A percentile compares a stretch with the other conserved stretches of the same genome.
These are phyloP conservation scores for Chrysanthemum seticuspe DNA, from an alignment of 129 eudicot species.

Conservation along the genomic window DNA sequence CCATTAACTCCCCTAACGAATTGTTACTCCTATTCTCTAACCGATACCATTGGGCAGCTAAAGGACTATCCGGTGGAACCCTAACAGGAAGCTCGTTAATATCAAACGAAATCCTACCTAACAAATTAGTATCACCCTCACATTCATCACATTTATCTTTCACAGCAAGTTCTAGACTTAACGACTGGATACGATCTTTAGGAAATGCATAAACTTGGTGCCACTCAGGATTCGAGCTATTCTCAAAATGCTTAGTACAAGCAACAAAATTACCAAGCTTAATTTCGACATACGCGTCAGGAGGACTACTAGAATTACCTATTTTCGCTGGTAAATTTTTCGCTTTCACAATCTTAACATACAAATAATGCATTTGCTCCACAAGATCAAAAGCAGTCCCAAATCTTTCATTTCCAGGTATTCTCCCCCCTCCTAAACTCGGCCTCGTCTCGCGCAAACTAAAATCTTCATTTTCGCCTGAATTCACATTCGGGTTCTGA, in stretches of 20 bases:
- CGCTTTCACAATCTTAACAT: constrained; percentile 29
- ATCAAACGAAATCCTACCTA: constrained; percentile 35
- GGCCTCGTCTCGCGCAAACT: constrained; percentile 34
- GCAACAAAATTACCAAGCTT: constrained; percentile 32
- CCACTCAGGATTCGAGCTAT: constrained; percentile 31
- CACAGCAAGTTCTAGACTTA: constrained; percentile 17
- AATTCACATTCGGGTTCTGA: constrained; percentile 7
- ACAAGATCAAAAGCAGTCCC: constrained; percentile 43
- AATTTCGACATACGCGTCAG: constrained; percentile 30
- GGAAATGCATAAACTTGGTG: constrained; percentile 34
- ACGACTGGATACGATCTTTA: constrained; percentile 33
- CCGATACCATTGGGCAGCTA: constrained; percentile 39
- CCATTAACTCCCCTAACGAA: constrained; percentile 33
- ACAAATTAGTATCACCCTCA: constrained; percentile 6
- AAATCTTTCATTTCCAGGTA: constrained; percentile 36
- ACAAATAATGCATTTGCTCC: constrained; percentile 40
- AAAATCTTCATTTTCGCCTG: constrained; percentile 18
- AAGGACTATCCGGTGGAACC: constrained; percentile 40
- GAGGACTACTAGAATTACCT: constrained; percentile 12
- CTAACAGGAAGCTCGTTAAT: constrained; percentile 26
- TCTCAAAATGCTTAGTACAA: constrained; percentile 29
- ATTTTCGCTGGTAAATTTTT: constrained; percentile 21
- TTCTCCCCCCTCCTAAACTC: constrained; percentile 38
- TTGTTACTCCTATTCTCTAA: constrained; percentile 15
- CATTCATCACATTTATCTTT: constrained; percentile 18